Evolutionary conservation across 2,329 filamentous ascomycete species (phyloP).

Genomic region (Didymella lethalis): DNA sequence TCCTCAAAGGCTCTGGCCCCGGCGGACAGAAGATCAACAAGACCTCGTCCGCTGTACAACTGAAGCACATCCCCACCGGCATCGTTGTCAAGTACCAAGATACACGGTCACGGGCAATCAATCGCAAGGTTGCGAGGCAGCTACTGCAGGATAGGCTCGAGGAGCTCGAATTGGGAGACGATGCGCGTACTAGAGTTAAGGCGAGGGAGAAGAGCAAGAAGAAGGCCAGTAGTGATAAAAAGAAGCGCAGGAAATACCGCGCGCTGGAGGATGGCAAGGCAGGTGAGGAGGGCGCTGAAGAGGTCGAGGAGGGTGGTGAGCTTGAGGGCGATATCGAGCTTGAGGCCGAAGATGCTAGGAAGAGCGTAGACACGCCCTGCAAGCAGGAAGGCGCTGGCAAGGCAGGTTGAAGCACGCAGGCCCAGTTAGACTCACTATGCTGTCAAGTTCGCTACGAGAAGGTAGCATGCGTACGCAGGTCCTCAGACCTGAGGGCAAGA

Average conservation of each 20-base stretch:
- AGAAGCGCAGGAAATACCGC: constrained; percentile 79
- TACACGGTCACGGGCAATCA: constrained; percentile 85
- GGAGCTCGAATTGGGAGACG: constrained; percentile 72
- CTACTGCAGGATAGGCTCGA: constrained; percentile 82
- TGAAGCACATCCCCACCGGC: constrained; percentile 88
- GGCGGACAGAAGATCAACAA: constrained; percentile 99
- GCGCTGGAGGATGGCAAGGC: constrained; percentile 22
- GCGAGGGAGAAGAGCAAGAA: constrained; percentile 69
- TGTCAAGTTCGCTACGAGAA: too few relatives aligned
- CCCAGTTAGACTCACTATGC: not conserved
- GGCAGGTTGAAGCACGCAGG: constrained; percentile 3
- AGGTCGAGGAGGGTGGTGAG: constrained; percentile 61
- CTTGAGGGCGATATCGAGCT: constrained; percentile 53
- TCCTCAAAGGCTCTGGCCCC: constrained; percentile 89
- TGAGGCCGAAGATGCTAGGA: not conserved
- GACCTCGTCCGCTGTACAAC: constrained; percentile 91
- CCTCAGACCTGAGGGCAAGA: not conserved
- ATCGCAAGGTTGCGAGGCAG: constrained; percentile 82
- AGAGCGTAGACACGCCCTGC: not conserved
- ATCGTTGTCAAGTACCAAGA: constrained; percentile 94
- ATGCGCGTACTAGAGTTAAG: constrained; percentile 71
- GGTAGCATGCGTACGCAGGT: too few relatives aligned
- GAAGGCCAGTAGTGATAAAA: constrained; percentile 80
- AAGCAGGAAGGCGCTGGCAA: constrained; percentile 7
- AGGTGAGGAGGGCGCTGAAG: constrained; percentile 72